Evolutionary conservation across 306 rosid genomes (phyloP).

Genomic region (Vigna mungo): DNA sequence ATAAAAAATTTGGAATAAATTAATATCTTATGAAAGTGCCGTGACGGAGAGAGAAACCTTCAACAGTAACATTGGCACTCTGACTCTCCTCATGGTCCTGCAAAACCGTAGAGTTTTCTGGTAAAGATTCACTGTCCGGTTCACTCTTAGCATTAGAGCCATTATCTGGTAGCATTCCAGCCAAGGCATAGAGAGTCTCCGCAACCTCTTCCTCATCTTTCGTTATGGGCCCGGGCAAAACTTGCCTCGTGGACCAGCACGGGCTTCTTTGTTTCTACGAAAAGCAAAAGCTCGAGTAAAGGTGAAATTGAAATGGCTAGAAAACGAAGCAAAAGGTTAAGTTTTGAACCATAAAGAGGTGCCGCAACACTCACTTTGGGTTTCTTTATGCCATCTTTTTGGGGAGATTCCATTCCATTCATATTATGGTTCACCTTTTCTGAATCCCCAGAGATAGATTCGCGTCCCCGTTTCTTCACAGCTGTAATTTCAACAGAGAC

Average conservation of each 20-base stretch:
- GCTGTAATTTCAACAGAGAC: conserved; percentile 53
- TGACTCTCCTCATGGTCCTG: conserved; percentile 45
- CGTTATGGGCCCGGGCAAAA: conserved; percentile 61
- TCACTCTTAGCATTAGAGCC: conserved; percentile 44
- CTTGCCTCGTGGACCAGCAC: conserved; percentile 44
- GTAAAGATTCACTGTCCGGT: conserved; percentile 37
- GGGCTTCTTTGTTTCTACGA: conserved; percentile 57
- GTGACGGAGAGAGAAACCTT: conserved; percentile 58
- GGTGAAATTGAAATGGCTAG: conserved; percentile 26
- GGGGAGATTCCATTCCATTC: conserved; percentile 52
- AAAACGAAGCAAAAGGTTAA: conserved; percentile 37
- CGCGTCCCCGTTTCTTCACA: conserved; percentile 75
- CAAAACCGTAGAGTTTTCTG: conserved; percentile 48
- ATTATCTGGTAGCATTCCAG: conserved; percentile 71
- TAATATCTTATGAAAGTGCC: neutral
- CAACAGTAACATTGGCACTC: conserved; percentile 43
- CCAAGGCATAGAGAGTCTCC: conserved; percentile 82
- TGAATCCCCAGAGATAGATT: conserved; percentile 60
- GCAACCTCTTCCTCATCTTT: conserved; percentile 94
- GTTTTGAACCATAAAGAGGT: conserved; percentile 39
- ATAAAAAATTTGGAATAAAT: neutral
- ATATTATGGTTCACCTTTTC: conserved; percentile 61
- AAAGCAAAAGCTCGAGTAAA: conserved; percentile 45
- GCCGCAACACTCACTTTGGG: conserved; percentile 53
- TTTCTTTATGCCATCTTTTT: conserved; percentile 55